These are phyloP conservation scores for Colletotrichum theobromicola DNA, from an alignment of 2,329 filamentous ascomycete species.

Conservation along the genomic window DNA sequence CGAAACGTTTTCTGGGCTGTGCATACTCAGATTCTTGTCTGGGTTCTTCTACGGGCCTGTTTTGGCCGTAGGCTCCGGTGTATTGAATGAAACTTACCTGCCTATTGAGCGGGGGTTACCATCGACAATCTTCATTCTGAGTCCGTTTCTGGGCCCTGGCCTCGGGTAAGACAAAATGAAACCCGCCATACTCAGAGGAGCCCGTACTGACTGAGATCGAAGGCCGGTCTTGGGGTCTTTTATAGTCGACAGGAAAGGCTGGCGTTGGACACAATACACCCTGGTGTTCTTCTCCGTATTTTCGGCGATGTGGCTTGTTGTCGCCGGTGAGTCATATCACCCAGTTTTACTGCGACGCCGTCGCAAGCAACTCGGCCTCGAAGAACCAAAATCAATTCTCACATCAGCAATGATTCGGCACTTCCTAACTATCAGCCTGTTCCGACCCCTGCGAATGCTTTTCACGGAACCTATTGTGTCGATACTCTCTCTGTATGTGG, in stretches of 20 bases:
- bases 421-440: constrained; percentile 55
- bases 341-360: constrained; percentile 42
- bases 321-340: constrained; percentile 61
- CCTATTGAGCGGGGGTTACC: constrained; percentile 46
- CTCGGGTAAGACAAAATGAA: constrained; percentile 44
- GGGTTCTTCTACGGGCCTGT: constrained; percentile 56
- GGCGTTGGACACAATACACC: constrained; percentile 60
- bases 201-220: not conserved
- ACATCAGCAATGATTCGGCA: constrained; percentile 36
- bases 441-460: constrained; percentile 52
- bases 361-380: not conserved
- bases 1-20: constrained; percentile 54
- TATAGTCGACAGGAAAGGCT: constrained; percentile 46
- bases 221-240: constrained; percentile 55
- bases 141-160: constrained; percentile 57
- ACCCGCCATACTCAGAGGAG: constrained; percentile 12
- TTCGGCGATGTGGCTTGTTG: constrained; percentile 36
- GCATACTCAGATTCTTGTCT: constrained; percentile 61
- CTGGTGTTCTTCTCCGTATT: constrained; percentile 50
- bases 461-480: constrained; percentile 67
- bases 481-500: constrained; percentile 55
- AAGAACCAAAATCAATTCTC: constrained; percentile 25
- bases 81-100: constrained; percentile 53
- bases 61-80: constrained; percentile 53
- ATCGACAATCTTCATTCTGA: constrained; percentile 51